Conservation (phyloP, 345 rosid genomes). For the Eutrema yunnanense region DNA sequence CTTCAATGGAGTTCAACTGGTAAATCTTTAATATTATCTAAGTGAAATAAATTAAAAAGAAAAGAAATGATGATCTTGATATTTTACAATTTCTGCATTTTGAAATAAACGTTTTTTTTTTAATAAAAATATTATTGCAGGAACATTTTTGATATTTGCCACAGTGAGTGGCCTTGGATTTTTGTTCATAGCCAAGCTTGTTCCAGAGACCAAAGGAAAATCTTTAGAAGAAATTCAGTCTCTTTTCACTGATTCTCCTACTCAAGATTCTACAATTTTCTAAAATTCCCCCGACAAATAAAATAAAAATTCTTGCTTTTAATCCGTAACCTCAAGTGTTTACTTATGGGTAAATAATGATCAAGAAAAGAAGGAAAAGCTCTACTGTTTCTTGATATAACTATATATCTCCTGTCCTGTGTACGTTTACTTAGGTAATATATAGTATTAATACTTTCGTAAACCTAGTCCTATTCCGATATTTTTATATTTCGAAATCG, state of each 20-base stretch:
- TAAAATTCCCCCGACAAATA: background rate
- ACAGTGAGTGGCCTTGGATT: constrained; percentile 20
- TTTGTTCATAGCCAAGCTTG: constrained; percentile 33
- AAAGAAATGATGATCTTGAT: background rate
- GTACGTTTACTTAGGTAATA: too few species aligned
- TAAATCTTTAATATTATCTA: background rate
- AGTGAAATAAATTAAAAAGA: background rate
- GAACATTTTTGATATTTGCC: constrained; percentile 35
- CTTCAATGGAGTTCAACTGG: constrained; percentile 57
- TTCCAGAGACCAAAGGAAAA: constrained; percentile 49
- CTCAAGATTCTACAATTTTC: background rate
- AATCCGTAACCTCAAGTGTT: too few species aligned
- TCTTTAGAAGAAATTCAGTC: constrained; percentile 45
- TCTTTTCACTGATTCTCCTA: background rate
- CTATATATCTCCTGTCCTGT: too few species aligned
- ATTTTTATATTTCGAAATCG: too few species aligned
- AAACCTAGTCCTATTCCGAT: too few species aligned
- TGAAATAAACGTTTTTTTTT: background rate
- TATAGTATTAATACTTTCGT: too few species aligned
- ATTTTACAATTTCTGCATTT: background rate
- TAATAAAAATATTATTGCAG: constrained; percentile 17
- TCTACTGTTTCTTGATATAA: too few species aligned
- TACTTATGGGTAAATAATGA: too few species aligned
- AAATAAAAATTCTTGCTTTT: too few species aligned
- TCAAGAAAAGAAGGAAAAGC: too few species aligned